Evolutionary conservation across 257 asterid genomes (phyloP).

Genomic region (Lycium barbarum): DNA sequence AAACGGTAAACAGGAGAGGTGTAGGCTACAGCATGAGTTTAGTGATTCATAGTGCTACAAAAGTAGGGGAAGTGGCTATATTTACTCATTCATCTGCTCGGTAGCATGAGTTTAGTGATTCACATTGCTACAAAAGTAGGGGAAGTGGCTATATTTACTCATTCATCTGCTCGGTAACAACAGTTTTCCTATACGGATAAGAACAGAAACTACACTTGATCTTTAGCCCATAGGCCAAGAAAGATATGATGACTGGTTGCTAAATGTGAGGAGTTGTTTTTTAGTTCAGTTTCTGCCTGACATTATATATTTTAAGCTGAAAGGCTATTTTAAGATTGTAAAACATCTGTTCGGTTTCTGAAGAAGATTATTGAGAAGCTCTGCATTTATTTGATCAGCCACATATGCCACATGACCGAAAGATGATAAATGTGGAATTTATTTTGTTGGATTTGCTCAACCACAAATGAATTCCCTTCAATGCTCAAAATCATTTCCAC

Average conservation of each 20-base stretch:
- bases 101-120: background rate
- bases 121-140: background rate
- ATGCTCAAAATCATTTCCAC: background rate
- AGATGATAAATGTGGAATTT: background rate
- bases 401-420: background rate
- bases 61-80: background rate
- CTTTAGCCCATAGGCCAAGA: background rate
- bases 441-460: background rate
- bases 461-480: background rate
- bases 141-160: background rate
- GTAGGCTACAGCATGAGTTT: background rate
- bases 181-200: background rate
- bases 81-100: background rate
- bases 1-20: background rate
- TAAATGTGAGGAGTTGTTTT: background rate
- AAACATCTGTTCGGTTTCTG: background rate
- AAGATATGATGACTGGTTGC: background rate
- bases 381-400: background rate
- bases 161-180: background rate
- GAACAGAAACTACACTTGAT: background rate
- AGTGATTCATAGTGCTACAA: background rate
- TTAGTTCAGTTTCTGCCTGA: constrained; percentile 3
- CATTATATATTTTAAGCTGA: background rate
- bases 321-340: background rate
- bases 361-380: background rate